phyloP scores from a whole-genome alignment of 371 early-diverging fungal species.

The Mortierella sp. region DNA sequence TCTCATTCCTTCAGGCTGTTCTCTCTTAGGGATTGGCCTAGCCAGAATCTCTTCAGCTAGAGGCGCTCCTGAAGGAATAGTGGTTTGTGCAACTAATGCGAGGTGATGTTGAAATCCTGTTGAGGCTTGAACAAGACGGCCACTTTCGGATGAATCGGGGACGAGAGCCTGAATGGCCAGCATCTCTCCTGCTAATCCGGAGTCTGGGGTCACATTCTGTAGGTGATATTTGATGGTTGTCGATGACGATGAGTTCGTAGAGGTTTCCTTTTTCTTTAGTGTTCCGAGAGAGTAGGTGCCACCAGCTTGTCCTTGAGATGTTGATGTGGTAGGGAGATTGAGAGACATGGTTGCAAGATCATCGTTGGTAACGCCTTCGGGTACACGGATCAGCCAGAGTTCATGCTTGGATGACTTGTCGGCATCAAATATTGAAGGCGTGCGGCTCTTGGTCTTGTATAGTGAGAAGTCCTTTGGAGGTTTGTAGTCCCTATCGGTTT shows the following conservation, averaged over 20 bases:
- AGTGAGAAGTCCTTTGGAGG: constrained; percentile 45
- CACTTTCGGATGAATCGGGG: constrained; percentile 31
- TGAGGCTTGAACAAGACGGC: constrained; percentile 45
- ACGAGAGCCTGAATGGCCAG: constrained; percentile 31
- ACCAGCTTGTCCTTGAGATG: constrained; percentile 16
- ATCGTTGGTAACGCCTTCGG: constrained; percentile 47
- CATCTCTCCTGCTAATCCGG: constrained; percentile 48
- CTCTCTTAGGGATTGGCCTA: constrained; percentile 35
- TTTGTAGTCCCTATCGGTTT: constrained; percentile 36
- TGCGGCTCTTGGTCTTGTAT: constrained; percentile 28
- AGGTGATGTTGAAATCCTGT: constrained; percentile 31
- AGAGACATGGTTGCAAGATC: constrained; percentile 46
- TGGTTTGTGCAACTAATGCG: constrained; percentile 31
- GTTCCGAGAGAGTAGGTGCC: constrained; percentile 19
- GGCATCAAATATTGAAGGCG: constrained; percentile 30
- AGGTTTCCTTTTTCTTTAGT: constrained; percentile 44
- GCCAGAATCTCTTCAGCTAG: constrained; percentile 45
- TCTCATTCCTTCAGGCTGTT: constrained; percentile 45
- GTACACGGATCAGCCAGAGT: constrained; percentile 51
- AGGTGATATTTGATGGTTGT: constrained; percentile 45
- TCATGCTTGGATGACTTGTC: constrained; percentile 39
- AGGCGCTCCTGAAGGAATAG: constrained; percentile 38
- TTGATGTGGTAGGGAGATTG: constrained; percentile 12
- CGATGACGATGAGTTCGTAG: constrained; percentile 13
- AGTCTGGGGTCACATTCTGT: constrained; percentile 36